Base-by-base conservation (phyloP, 768 basidiomycete species). In the Pisolithus tinctorius region DNA sequence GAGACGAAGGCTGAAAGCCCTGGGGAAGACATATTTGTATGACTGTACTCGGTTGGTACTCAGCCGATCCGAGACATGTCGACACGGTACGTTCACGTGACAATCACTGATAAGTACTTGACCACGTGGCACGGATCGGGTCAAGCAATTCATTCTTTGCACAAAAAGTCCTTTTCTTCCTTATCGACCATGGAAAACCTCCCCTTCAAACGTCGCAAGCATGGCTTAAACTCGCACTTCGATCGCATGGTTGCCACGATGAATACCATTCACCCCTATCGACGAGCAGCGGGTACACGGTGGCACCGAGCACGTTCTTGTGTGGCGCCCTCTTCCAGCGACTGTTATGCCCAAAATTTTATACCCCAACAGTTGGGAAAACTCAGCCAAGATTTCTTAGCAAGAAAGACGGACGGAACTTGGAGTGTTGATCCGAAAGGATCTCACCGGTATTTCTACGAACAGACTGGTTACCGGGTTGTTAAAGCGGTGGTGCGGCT, bases 201-300 rank as follows among this genome's bases (percentile, higher is more conserved):
- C 25, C 56, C 60, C 29, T 48, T 60, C n/a, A 86, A 82, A 56
- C 76, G 80, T 17, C 73, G 72, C 25, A 78, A 70, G 57, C 68
- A 66, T 36, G 75, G 75, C 7, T 65, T 82, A 45, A 88, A 87
- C 56, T 62, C 74, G 31, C 77, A 77, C 37, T 85, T 80, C 57
- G 85, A 88, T 62, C 72, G 72, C 41, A 88, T 88, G 86, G 67
- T 87, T 29, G 73, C 79, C 47, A 72, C 77, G 3, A 79, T 85
- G 69, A 74, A 78, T 49, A 55, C 68, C n/a, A 61, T 69, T 38
- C 62, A 67, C 55, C 58, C 66, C 49, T 41, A 52, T 47, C 40
- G 53, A 48, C 58, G 42, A 43, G 50, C 26, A 34, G 60, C 67
- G 41, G 56, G 48, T 42, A 27, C 17, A 39, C 58, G 55, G 47